These are phyloP conservation scores for Lagenaria siceraria DNA, from an alignment of 306 rosid genomes.

Conservation along the genomic window DNA sequence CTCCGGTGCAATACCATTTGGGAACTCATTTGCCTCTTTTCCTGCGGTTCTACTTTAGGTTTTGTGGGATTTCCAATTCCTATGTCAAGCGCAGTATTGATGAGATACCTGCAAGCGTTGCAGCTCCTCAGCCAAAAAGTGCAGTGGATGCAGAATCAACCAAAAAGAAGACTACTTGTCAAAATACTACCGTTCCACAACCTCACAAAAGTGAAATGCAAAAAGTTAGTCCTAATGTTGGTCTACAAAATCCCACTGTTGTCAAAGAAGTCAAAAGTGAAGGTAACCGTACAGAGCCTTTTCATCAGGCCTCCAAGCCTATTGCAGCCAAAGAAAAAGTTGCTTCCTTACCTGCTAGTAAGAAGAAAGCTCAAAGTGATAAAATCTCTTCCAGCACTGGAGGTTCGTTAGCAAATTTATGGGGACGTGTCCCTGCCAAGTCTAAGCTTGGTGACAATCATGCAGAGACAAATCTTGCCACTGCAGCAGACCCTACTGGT, in stretches of 20 bases:
- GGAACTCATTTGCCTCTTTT: conserved; percentile 5
- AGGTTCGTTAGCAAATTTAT: conserved; percentile 63
- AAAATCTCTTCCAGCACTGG: conserved; percentile 51
- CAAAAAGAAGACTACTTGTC: conserved; percentile 17
- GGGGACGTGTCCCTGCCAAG: conserved; percentile 75
- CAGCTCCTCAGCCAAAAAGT: conserved; percentile 28
- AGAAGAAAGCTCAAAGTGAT: conserved; percentile 47
- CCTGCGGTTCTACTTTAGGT: conserved; percentile 36
- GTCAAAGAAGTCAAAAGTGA: conserved; percentile 56
- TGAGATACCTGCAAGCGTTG: conserved; percentile 21
- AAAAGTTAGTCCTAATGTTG: conserved; percentile 29
- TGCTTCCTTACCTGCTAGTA: conserved; percentile 41
- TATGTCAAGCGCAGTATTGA: conserved; percentile 48
- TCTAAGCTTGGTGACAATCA: conserved; percentile 34
- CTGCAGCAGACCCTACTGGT: conserved; percentile 47
- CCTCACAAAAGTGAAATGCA: conserved; percentile 21
- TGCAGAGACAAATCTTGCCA: conserved; percentile 21
- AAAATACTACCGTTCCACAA: conserved; percentile 13
- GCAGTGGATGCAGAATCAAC: conserved; percentile 20
- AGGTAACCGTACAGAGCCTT: conserved; percentile 22
- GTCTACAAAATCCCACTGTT: conserved; percentile 26
- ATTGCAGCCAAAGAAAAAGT: conserved; percentile 34
- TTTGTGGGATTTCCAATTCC: conserved; percentile 67
- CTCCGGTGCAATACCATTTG: background rate
- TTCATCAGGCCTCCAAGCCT: conserved; percentile 36